Base-by-base conservation (phyloP, 805 yeast species). In the Candida taoyuanica region DNA sequence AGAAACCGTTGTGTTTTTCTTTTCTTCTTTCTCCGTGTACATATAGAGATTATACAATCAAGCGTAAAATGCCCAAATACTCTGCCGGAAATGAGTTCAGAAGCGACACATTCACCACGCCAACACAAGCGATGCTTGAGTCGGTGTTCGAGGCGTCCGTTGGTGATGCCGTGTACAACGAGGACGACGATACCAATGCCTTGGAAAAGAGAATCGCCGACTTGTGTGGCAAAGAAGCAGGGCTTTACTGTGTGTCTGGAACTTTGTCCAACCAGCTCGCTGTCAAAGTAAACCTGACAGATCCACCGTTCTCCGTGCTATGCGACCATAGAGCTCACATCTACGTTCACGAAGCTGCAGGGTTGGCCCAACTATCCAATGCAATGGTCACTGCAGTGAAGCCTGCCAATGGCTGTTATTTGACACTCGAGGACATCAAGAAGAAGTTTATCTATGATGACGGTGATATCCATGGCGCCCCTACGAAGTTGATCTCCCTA, bases 31-130 rank as follows among this genome's bases (percentile, higher is more conserved):
- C n/a, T n/a, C n/a, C n/a, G n/a, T n/a, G n/a, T n/a, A n/a, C n/a
- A n/a, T n/a, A 21, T 21, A 21, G 11, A 21, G 24, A 21, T 21
- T n/a, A n/a, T n/a, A n/a, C n/a, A n/a, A n/a, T n/a, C n/a, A n/a
- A n/a, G 11, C 24, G 11, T 11, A 23, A 11, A 4, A 36, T 41
- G 45, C 16, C 41, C 3, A 41, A 37, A 30, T 41, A 43, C 24
- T 21, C 49, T 0, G 63, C 70, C 11, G 44, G 57, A 18, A 74
- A 74, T 56, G 81, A 76, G 48, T 69, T 76, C 49, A 68, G 81
- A 59, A 73, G 91, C 52, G 98, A 89, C 60, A 89, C 97, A 1
- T 86, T 87, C 71, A 88, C 96, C 4, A 83, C 85, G 11, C 97
- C 97, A 17, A 77, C 95, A 1, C 65, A 67, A 24, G 67, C 74